Base-by-base conservation (phyloP, 2,329 filamentous ascomycete species). In the Ceratocystis harringtonii region DNA sequence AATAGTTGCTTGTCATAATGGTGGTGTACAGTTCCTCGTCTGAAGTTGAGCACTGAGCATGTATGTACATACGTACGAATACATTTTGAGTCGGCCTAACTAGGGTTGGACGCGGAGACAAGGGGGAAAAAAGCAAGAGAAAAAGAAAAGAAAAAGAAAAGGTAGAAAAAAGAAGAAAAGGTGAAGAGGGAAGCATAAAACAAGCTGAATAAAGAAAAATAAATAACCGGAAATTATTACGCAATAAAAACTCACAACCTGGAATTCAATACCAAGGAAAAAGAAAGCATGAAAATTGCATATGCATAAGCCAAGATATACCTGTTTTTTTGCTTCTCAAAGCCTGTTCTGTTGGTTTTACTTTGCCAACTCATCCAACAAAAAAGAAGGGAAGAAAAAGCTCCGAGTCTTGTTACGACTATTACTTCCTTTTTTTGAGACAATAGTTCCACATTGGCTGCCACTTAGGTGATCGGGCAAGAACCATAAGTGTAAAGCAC, bases 1-100 rank as follows among this genome's bases (percentile, higher is more conserved):
- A 25, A 55, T 58, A 58, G 8, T 58, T 28, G 52, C 52, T 58
- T 58, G 52, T 58, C 52, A 58, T 58, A 58, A 58, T 58, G 15
- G 52, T 58, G 52, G 17, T 58, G 28, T 17, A n/a, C 25, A 58
- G 25, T 17, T 58, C 32, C 25, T 58, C 52, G 52, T 58, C 52
- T 32, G 52, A 58, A 58, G 52, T 58, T 32, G 52, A 58, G 52
- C 2, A 7, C 5, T 32, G 5, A 25, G 15, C 22, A 5, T 55
- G 50, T 28, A 55, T 25, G 15, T n/a, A 17, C n/a, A 55, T 25
- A 25, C 25, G 5, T 55, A 55, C 50, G 25, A 8, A 22, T n/a
- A 50, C 45, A 50, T 3, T 36, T 28, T 28, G 22, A 17, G 48
- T 52, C 19, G 48, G 19, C 2, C 48, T 52, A 12, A 15, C 12